These are phyloP conservation scores for Pseudozyma tsukubaensis DNA, from an alignment of 1,284 basidiomycete species.

Conservation along the genomic window DNA sequence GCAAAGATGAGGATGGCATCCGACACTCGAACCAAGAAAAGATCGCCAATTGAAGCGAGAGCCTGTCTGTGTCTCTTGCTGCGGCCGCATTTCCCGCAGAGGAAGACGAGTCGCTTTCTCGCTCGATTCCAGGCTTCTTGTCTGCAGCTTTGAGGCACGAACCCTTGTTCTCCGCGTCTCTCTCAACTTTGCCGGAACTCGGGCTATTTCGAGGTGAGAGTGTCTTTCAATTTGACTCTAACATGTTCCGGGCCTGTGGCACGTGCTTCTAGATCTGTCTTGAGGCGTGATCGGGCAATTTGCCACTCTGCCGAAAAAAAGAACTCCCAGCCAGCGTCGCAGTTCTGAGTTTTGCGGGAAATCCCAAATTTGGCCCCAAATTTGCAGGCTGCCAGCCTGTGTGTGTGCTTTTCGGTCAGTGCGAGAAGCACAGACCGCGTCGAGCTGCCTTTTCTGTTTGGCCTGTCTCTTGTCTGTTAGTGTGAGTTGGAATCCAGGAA, in stretches of 20 bases:
- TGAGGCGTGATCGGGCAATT: conserved; percentile 3
- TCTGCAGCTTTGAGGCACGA: conserved; percentile 9
- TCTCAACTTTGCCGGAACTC: conserved; percentile 12
- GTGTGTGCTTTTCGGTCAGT: neutral
- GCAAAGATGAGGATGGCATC: conserved; percentile 1
- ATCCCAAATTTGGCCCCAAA: neutral
- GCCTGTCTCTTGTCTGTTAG: too few species aligned
- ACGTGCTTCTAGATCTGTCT: conserved; percentile 15
- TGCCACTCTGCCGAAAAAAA: too few species aligned
- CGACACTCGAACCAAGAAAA: conserved; percentile 1
- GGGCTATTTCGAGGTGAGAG: neutral
- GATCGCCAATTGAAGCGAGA: too few species aligned
- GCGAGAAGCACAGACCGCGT: conserved; percentile 25
- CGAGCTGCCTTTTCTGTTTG: too few species aligned
- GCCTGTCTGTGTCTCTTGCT: conserved; percentile 1
- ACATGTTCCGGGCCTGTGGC: conserved; percentile 9
- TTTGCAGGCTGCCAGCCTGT: neutral
- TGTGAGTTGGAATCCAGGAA: too few species aligned
- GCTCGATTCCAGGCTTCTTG: neutral
- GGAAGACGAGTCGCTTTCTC: neutral
- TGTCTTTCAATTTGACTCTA: neutral
- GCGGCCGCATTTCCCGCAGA: neutral
- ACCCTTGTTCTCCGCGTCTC: conserved; percentile 26
- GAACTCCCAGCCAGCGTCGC: too few species aligned
- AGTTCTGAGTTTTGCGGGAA: too few species aligned